phyloP scores from a whole-genome alignment of 164 flowering plant species.

The Chimonanthus salicifolius region DNA sequence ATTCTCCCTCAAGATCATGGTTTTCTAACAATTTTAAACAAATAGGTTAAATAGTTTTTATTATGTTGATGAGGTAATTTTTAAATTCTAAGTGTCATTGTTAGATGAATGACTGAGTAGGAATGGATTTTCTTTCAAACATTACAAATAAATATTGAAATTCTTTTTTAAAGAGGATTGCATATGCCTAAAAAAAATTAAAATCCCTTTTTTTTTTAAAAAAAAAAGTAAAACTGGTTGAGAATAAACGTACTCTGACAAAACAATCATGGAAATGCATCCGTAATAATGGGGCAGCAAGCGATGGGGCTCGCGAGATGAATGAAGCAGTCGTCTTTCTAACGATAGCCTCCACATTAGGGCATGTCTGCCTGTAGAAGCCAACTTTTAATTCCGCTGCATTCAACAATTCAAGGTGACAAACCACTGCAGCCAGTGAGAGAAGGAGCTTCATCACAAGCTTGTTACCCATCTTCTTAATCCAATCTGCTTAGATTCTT shows the following conservation, averaged over 20 bases:
- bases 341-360: constrained; percentile 25
- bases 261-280: constrained; percentile 51
- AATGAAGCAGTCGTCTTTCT: neutral
- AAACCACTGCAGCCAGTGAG: constrained; percentile 10
- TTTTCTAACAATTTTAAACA: too few relatives aligned
- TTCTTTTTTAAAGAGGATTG: too few relatives aligned
- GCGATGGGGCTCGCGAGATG: constrained; percentile 19
- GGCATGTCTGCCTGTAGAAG: constrained; percentile 31
- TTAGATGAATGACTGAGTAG: too few relatives aligned
- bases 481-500: neutral
- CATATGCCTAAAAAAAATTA: too few relatives aligned
- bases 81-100: neutral
- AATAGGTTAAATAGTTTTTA: too few relatives aligned
- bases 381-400: constrained; percentile 18
- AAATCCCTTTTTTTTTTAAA: too few relatives aligned
- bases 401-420: constrained; percentile 5
- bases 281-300: constrained; percentile 32
- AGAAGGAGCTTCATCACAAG: constrained; percentile 13
- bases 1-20: too few relatives aligned
- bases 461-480: constrained; percentile 6
- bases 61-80: neutral
- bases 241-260: constrained; percentile 28
- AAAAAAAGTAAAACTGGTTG: neutral
- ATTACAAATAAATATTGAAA: too few relatives aligned
- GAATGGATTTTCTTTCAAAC: neutral